Conservation (phyloP, 345 rosid genomes). For the Eutrema heterophyllum region DNA sequence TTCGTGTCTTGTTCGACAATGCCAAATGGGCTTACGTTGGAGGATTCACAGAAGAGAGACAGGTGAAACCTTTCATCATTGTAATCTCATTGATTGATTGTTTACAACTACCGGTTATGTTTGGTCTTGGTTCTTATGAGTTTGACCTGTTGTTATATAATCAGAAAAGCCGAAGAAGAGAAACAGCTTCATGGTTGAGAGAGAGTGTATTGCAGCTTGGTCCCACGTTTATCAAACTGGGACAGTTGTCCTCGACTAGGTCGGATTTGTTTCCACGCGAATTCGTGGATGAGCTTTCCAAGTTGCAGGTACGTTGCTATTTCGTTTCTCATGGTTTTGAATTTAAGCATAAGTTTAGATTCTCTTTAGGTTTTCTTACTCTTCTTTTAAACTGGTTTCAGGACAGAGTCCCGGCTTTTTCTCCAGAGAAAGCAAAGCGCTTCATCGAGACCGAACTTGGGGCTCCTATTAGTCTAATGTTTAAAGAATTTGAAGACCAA, state of each 20-base stretch:
- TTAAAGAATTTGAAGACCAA: conserved; percentile 76
- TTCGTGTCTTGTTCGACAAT: conserved; percentile 71
- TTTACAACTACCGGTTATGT: neutral
- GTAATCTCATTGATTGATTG: neutral
- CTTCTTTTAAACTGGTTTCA: conserved; percentile 31
- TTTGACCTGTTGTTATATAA: conserved; percentile 4
- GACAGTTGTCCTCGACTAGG: conserved; percentile 90
- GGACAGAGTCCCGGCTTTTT: conserved; percentile 96
- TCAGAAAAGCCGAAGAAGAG: conserved; percentile 66
- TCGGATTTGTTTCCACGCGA: conserved; percentile 90
- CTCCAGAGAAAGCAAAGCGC: conserved; percentile 70
- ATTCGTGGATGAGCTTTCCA: conserved; percentile 94
- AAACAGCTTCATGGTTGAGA: conserved; percentile 87
- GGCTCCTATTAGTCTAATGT: conserved; percentile 60
- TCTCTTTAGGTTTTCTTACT: neutral
- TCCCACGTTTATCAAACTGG: conserved; percentile 94
- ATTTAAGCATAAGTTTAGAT: neutral
- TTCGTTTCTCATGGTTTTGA: neutral
- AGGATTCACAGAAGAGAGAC: conserved; percentile 77
- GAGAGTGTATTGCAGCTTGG: conserved; percentile 90
- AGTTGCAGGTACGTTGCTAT: conserved; percentile 66
- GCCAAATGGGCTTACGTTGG: conserved; percentile 84
- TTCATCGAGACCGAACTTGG: conserved; percentile 78
- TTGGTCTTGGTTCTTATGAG: conserved; percentile 13
- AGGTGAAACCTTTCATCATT: conserved; percentile 41